A percentile compares a stretch with the other conserved stretches of the same genome.
phyloP scores from a whole-genome alignment of 352 stramenopile genomes.

The Pythium phragmiticola region DNA sequence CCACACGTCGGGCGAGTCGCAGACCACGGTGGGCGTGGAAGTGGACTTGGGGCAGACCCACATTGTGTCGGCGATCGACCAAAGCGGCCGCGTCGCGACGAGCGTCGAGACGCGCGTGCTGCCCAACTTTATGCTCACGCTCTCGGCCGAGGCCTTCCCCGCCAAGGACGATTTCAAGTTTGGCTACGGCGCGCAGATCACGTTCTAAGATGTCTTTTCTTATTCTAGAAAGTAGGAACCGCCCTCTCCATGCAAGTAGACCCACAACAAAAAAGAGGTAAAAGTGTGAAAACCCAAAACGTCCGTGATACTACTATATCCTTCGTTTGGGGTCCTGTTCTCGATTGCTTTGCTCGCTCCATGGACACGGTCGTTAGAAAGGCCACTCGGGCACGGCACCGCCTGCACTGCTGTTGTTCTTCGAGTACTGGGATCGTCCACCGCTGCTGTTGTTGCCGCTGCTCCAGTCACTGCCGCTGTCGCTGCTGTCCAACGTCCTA shows the following conservation, averaged over 20 bases:
- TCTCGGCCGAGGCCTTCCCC: constrained; percentile 83
- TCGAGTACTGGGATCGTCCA: constrained; percentile 14
- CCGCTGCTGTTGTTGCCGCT: constrained; percentile 24
- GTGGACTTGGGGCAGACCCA: constrained; percentile 84
- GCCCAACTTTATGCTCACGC: constrained; percentile 83
- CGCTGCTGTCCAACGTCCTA: constrained; percentile 51
- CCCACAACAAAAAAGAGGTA: background rate
- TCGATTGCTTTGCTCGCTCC: no score
- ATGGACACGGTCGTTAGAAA: constrained; percentile 38
- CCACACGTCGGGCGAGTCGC: constrained; percentile 75
- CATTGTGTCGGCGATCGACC: constrained; percentile 82
- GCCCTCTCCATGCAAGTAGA: constrained; percentile 8
- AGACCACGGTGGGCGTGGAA: constrained; percentile 80
- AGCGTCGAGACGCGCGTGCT: constrained; percentile 83
- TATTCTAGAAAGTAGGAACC: constrained; percentile 6
- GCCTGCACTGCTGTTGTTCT: constrained; percentile 6
- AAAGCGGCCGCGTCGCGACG: constrained; percentile 79
- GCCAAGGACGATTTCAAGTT: constrained; percentile 91
- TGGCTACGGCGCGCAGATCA: constrained; percentile 89
- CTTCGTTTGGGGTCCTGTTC: no score
- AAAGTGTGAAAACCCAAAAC: background rate
- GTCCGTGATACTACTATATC: background rate
- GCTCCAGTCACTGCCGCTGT: constrained; percentile 30
- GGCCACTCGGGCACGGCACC: constrained; percentile 65
- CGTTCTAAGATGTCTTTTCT: constrained; percentile 54